Conservation (phyloP, 2,329 filamentous ascomycete species). For the Incumbomyces delicatus region DNA sequence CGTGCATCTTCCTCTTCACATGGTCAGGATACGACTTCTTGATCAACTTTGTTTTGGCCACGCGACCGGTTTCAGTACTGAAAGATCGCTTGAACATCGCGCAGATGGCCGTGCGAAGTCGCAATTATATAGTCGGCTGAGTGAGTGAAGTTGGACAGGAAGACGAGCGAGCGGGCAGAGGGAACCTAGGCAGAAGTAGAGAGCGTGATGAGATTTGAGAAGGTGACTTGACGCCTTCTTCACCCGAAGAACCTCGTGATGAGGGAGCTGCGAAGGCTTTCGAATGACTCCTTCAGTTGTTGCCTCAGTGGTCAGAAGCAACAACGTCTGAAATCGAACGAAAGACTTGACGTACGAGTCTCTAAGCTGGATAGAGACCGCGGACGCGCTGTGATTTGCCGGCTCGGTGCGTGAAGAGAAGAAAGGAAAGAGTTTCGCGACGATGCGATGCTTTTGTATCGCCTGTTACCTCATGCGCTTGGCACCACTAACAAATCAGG, state of each 20-base stretch:
- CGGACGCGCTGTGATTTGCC: conserved; percentile 18
- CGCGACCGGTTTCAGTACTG: conserved; percentile 64
- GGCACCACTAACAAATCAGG: conserved; percentile 13
- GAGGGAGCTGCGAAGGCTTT: conserved; percentile 47
- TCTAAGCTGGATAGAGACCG: conserved; percentile 13
- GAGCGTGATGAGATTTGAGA: conserved; percentile 31
- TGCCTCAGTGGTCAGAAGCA: neutral
- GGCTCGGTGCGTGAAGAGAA: conserved; percentile 21
- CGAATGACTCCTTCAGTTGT: conserved; percentile 23
- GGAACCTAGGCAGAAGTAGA: conserved; percentile 29
- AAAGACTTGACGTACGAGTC: conserved; percentile 18
- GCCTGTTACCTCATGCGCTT: conserved; percentile 2
- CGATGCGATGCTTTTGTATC: conserved; percentile 5
- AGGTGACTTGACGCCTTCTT: conserved; percentile 29
- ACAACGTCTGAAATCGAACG: conserved; percentile 1
- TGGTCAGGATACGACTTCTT: conserved; percentile 71
- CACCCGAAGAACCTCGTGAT: conserved; percentile 43
- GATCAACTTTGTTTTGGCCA: conserved; percentile 74
- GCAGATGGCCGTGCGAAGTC: conserved; percentile 20
- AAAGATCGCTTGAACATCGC: conserved; percentile 91
- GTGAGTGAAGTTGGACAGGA: conserved; percentile 39
- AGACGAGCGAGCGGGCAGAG: conserved; percentile 30
- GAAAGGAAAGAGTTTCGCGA: conserved; percentile 10
- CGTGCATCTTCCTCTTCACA: conserved; percentile 77
- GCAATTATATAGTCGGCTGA: conserved; percentile 27